phyloP scores from a whole-genome alignment of 441 rosid genomes.

The Mallotus japonicus region DNA sequence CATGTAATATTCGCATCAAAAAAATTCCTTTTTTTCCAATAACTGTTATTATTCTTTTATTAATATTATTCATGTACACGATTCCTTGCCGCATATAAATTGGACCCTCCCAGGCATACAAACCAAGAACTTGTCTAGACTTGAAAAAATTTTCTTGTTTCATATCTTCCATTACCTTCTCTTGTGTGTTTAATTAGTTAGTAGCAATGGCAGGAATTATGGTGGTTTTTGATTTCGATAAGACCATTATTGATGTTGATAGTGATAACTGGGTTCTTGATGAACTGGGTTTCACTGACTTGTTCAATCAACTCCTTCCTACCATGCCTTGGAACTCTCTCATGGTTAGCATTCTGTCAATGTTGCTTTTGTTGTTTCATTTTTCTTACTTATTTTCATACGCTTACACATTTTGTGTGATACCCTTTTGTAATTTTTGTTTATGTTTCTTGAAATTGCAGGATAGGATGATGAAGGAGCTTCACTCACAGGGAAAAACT shows the following conservation, averaged over 20 bases:
- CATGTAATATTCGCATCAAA: conserved; percentile 28
- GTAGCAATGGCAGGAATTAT: conserved; percentile 39
- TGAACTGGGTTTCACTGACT: conserved; percentile 54
- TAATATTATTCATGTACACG: conserved; percentile 3
- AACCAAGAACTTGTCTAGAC: not conserved
- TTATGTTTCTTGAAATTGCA: conserved; percentile 14
- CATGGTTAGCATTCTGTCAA: conserved; percentile 45
- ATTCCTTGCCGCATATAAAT: conserved; percentile 3
- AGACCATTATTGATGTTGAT: conserved; percentile 70
- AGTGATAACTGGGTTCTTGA: conserved; percentile 78
- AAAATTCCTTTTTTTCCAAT: not conserved
- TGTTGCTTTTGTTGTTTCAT: too few relatives aligned
- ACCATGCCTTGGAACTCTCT: conserved; percentile 80
- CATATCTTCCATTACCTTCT: too few relatives aligned
- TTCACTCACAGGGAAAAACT: conserved; percentile 44
- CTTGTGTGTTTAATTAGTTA: too few relatives aligned
- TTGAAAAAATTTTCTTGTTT: not conserved
- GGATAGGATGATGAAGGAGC: conserved; percentile 58
- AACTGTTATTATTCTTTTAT: conserved; percentile 7
- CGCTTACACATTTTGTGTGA: too few relatives aligned
- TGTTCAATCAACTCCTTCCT: conserved; percentile 68
- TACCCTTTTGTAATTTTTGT: not conserved
- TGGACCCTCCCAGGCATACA: not conserved
- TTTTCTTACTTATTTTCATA: too few relatives aligned
- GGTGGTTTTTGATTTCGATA: conserved; percentile 65